phyloP scores from a whole-genome alignment of 2,329 filamentous ascomycete genomes.

The Fusarium virguliforme region DNA sequence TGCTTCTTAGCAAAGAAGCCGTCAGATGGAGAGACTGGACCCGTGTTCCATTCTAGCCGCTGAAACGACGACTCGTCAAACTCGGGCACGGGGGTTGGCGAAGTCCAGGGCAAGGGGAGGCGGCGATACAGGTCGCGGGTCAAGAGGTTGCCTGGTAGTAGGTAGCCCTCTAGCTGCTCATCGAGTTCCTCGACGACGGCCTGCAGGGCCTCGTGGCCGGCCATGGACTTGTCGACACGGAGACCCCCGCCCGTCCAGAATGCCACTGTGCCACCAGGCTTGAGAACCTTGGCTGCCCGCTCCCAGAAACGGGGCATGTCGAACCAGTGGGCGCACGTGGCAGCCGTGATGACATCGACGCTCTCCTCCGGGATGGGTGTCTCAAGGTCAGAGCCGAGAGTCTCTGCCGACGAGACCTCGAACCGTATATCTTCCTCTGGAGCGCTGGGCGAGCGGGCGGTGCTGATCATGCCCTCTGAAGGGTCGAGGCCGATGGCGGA shows the following conservation, averaged over 20 bases:
- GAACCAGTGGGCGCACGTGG: conserved; percentile 72
- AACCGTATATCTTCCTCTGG: conserved; percentile 59
- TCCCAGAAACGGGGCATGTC: conserved; percentile 68
- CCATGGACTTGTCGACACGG: conserved; percentile 52
- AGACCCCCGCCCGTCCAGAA: conserved; percentile 62
- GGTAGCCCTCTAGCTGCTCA: conserved; percentile 58
- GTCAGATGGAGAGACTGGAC: conserved; percentile 32
- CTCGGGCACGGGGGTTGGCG: conserved; percentile 50
- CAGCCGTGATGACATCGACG: conserved; percentile 68
- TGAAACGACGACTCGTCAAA: conserved; percentile 61
- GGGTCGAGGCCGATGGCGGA: conserved; percentile 67
- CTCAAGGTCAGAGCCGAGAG: conserved; percentile 55
- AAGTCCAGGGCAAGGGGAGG: conserved; percentile 67
- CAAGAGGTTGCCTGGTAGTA: conserved; percentile 61
- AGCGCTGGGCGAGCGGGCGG: conserved; percentile 59
- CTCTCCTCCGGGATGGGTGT: conserved; percentile 53
- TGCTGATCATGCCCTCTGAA: conserved; percentile 67
- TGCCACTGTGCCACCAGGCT: conserved; percentile 69
- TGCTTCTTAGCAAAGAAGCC: conserved; percentile 49
- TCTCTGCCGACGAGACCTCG: conserved; percentile 61
- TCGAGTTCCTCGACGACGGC: conserved; percentile 58
- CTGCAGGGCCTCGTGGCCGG: conserved; percentile 62
- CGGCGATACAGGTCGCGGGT: conserved; percentile 59
- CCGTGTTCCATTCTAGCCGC: conserved; percentile 61
- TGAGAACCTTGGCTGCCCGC: conserved; percentile 63